Percentiles rank a stretch among this genome's conserved stretches.
These are phyloP conservation scores for Nannizzia gypsea DNA, from an alignment of 2,329 filamentous ascomycete species.

Conservation along the genomic window DNA sequence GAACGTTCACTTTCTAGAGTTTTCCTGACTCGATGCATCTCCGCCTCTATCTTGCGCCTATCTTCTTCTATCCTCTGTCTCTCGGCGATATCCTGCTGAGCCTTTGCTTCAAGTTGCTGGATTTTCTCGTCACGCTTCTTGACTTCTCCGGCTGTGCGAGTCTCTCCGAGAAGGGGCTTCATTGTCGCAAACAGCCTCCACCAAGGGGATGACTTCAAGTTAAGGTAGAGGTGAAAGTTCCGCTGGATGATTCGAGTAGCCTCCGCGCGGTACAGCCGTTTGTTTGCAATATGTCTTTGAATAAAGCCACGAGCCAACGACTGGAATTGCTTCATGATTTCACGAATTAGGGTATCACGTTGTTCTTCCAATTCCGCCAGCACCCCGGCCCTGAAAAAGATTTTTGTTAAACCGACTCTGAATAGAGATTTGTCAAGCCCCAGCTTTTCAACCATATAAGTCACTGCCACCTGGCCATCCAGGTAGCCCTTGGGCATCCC, in stretches of 20 bases:
- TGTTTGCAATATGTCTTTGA: conserved; percentile 77
- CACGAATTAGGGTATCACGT: conserved; percentile 78
- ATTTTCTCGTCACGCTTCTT: conserved; percentile 95
- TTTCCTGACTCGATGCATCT: conserved; percentile 82
- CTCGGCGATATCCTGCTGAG: conserved; percentile 61
- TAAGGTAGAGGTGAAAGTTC: conserved; percentile 84
- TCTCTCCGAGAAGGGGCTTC: conserved; percentile 87
- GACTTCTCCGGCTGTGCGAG: conserved; percentile 81
- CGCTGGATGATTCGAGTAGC: conserved; percentile 88
- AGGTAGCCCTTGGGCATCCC: conserved; percentile 83
- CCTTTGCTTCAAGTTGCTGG: conserved; percentile 69
- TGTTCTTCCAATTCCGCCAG: conserved; percentile 94
- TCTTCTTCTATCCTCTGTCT: conserved; percentile 82
- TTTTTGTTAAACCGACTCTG: conserved; percentile 88
- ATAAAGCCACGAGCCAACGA: conserved; percentile 82
- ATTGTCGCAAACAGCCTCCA: conserved; percentile 92
- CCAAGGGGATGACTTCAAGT: conserved; percentile 88
- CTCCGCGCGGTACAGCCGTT: conserved; percentile 86
- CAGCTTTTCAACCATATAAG: conserved; percentile 79
- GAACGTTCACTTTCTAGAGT: conserved; percentile 90
- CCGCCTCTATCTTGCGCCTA: conserved; percentile 69
- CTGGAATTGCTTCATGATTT: conserved; percentile 90
- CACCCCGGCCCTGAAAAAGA: conserved; percentile 94
- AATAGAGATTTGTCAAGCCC: conserved; percentile 76
- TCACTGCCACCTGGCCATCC: conserved; percentile 75